Percentiles rank a stretch among this genome's conserved stretches.
These are phyloP conservation scores for Colletotrichum sp. DNA, from an alignment of 2,329 filamentous ascomycete species.

Conservation along the genomic window DNA sequence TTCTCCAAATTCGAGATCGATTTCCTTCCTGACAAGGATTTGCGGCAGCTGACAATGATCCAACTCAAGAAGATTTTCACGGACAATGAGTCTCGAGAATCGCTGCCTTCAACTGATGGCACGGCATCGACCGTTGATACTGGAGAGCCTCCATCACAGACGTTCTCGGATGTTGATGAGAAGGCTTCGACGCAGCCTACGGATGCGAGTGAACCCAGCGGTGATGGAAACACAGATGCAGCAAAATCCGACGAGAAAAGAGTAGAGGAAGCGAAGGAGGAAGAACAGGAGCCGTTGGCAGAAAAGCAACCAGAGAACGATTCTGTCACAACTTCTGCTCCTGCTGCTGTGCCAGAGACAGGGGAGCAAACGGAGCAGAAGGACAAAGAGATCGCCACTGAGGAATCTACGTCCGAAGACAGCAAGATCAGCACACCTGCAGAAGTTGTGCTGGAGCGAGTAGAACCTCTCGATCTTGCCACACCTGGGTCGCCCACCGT, in stretches of 20 bases:
- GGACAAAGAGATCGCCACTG: background rate
- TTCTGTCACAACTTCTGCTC: background rate
- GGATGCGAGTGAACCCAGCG: constrained; percentile 37
- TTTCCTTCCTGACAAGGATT: constrained; percentile 96
- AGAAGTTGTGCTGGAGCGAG: constrained; percentile 46
- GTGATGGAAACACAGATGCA: constrained; percentile 35
- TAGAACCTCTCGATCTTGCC: constrained; percentile 57
- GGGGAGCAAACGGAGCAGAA: background rate
- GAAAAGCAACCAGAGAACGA: background rate
- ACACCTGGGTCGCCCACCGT: constrained; percentile 37
- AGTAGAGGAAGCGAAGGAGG: background rate
- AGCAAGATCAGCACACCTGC: constrained; percentile 33
- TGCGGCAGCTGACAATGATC: constrained; percentile 86
- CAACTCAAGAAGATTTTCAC: constrained; percentile 96
- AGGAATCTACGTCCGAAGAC: constrained; percentile 32
- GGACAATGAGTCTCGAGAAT: constrained; percentile 84
- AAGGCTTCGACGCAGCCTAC: constrained; percentile 48
- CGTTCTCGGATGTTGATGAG: constrained; percentile 51
- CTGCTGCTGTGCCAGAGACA: background rate
- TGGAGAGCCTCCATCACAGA: constrained; percentile 52
- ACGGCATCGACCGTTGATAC: constrained; percentile 58
- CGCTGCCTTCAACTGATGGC: constrained; percentile 73
- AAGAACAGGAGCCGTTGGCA: background rate
- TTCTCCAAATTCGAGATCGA: constrained; percentile 92
- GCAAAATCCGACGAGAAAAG: constrained; percentile 22